These are phyloP conservation scores for Crucibulum cyathiforme DNA, from an alignment of 1,284 basidiomycete genomes.

Conservation along the genomic window DNA sequence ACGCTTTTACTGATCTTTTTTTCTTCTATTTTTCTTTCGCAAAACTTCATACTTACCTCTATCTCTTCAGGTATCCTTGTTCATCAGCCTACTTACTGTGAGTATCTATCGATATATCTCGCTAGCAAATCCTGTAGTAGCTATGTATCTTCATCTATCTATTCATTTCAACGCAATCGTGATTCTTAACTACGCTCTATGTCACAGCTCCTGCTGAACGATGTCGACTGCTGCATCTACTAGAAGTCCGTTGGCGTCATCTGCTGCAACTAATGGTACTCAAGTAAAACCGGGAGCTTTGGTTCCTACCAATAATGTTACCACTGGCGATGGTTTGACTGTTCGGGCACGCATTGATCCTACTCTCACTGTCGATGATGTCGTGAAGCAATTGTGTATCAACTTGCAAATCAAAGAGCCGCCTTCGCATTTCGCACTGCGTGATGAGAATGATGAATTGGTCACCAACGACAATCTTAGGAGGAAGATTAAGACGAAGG, in stretches of 20 bases:
- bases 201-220: slow-evolving; percentile 20
- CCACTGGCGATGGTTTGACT: slow-evolving; percentile 72
- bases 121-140: too few relatives aligned
- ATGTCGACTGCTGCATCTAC: slow-evolving; percentile 39
- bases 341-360: slow-evolving; percentile 84
- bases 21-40: slow-evolving; percentile 1
- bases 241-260: slow-evolving; percentile 18
- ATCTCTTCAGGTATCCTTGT: background rate
- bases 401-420: slow-evolving; percentile 87
- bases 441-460: slow-evolving; percentile 87
- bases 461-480: slow-evolving; percentile 91
- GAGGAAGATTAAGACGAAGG: slow-evolving; percentile 82
- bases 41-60: background rate
- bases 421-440: slow-evolving; percentile 80
- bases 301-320: slow-evolving; percentile 81
- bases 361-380: slow-evolving; percentile 78
- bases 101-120: too few relatives aligned
- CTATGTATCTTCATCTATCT: too few relatives aligned
- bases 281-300: slow-evolving; percentile 45
- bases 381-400: slow-evolving; percentile 77
- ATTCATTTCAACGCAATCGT: background rate
- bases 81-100: too few relatives aligned
- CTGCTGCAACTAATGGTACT: slow-evolving; percentile 48
- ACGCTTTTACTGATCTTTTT: slow-evolving; percentile 41
- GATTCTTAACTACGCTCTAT: background rate